phyloP scores from a whole-genome alignment of 2,329 filamentous ascomycete genomes.

The Neonectria magnoliae region DNA sequence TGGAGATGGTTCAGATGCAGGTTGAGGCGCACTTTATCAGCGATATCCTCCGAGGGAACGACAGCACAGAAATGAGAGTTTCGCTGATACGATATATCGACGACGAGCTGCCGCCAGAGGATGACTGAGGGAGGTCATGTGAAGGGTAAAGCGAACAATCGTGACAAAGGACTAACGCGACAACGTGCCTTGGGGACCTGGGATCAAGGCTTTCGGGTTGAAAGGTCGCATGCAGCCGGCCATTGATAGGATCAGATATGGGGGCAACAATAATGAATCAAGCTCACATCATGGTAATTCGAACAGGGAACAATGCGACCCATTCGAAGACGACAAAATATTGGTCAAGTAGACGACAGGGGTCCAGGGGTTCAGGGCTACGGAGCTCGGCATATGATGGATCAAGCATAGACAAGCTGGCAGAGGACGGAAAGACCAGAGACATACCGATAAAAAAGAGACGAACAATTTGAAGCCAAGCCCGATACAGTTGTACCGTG shows the following conservation, averaged over 20 bases:
- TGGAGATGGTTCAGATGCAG: conserved; percentile 99
- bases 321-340: background rate
- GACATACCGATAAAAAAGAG: background rate
- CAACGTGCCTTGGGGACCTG: background rate
- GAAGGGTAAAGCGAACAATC: conserved; percentile 10
- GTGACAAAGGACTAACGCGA: background rate
- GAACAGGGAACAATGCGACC: background rate
- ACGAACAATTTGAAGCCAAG: background rate
- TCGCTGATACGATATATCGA: conserved; percentile 94
- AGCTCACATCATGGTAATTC: background rate
- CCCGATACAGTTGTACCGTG: background rate
- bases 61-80: conserved; percentile 97
- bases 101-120: conserved; percentile 95
- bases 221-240: background rate
- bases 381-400: conserved; percentile 7
- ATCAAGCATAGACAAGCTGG: conserved; percentile 9
- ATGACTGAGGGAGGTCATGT: conserved; percentile 70
- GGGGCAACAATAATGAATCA: background rate
- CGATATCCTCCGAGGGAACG: conserved; percentile 90
- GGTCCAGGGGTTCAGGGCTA: background rate
- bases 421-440: background rate
- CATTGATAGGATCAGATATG: background rate
- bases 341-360: conserved; percentile 2
- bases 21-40: conserved; percentile 97
- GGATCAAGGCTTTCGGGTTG: background rate